Evolutionary conservation across 2,329 filamentous ascomycete species (phyloP), one percentile per base, ranked within the genome.

Genomic region (Lasiodiplodia gonubiensis): DNA sequence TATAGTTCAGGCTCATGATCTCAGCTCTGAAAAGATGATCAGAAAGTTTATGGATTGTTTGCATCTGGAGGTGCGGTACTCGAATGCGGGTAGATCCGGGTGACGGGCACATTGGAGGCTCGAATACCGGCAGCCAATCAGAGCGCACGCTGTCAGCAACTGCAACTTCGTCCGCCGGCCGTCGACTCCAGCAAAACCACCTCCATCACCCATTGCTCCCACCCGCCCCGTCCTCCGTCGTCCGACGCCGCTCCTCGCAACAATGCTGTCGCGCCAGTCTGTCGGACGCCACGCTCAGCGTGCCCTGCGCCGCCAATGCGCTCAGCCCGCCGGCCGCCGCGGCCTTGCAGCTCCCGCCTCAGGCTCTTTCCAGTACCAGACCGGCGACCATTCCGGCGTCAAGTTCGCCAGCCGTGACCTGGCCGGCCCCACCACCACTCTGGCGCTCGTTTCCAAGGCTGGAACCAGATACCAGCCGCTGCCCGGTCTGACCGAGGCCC

Each of bases 361-460:
- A 81, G 88, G 88, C 71, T 90, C 92, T 74, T 92, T 94, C 83
- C 89, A 91, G 80, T 99, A 96, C 85, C 90, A 97, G 83, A 89
- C 91, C 70, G 87, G 91, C 78, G 92, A 97, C 82, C 88, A 92
- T 80, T 88, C 89, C 80, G 94, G 94, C 77, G 85, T 98, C 83
- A 97, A 97, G 87, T 88, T 96, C 75, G 94, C 94, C 78, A 92
- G 92, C 84, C 90, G 94, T 85, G 94, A 98, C 81, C 86, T 92
- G 76, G 88, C 92, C 71, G 92, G 93, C 71, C 92, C 93, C 72
- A 97, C 94, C 70, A 93, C 94, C 70, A 96, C 93, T 77, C 87
- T 99, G 72, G 93, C 94, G 67, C 82, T 99, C 72, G 92, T 99
- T 79, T 89, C 94, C 73, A 97, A 97, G 86, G 95, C 93, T 71